Base-by-base conservation (phyloP, 202 grass and related monocot species). In the Carex sylvatica region DNA sequence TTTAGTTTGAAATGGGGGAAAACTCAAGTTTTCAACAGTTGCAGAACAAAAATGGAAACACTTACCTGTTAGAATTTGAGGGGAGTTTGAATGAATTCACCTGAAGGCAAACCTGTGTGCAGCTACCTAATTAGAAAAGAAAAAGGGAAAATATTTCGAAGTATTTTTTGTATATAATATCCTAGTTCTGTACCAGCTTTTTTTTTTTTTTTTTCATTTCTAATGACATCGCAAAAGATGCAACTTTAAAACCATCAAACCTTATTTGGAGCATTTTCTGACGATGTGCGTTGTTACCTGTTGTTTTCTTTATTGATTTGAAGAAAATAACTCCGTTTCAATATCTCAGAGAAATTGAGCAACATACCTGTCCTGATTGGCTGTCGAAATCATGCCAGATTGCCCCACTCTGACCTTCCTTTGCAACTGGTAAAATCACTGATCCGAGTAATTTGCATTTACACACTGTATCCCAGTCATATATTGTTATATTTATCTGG, bases 401-500 rank as follows among this genome's bases (percentile, higher is more conserved):
- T 22, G 89, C 89, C 53, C 78, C 91, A 5, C 76, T 93, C 84
- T 90, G 62, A n/a, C 91, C 91, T 89, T 95, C 85, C 61, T 80
- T 84, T 22, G 88, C 86, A 83, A 99, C 83, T 12, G 78, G 86
- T 80, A 95, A 73, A 82, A 84, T 88, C 77, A 89, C 91, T 83
- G 92, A 92, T 76, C 96, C 96, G 67, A 95, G 87, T 77, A 95
- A 81, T 92, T 94, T 90, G 85, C 86, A 91, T 92, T 98, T 95
- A 86, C 96, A 95, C 86, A 78, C 53, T 65, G 58, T 90, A 81
- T 98, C 92, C 96, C 96, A 98, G 80, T 95, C 96, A 75, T 98
- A 98, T 80, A 98, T 87, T 82, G 89, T 90, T 84, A 98, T 88
- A 74, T 76, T 87, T 82, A 98, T 92, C 96, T 98, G 62, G 56